Conservation (phyloP, 768 basidiomycete genomes). For the Suillus hirtellus region DNA sequence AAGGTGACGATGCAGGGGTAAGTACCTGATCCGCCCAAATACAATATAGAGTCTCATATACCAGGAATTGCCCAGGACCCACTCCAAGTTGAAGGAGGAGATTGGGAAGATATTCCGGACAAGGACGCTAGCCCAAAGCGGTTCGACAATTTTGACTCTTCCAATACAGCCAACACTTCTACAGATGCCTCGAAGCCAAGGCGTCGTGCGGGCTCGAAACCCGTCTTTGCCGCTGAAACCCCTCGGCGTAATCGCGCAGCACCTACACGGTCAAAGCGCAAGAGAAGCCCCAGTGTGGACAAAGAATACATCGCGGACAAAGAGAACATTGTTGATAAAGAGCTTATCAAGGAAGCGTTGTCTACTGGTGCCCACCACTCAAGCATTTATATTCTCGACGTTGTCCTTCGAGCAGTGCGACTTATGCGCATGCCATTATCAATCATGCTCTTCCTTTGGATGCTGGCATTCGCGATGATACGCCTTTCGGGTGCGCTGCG, state of each 20-base stretch:
- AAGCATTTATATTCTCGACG: conserved; percentile 45
- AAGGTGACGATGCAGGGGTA: neutral
- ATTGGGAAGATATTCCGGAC: conserved; percentile 5
- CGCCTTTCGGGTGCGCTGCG: conserved; percentile 44
- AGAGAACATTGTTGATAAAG: conserved; percentile 12
- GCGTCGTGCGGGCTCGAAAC: neutral
- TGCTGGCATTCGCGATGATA: conserved; percentile 48
- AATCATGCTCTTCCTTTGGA: conserved; percentile 50
- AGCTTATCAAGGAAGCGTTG: conserved; percentile 24
- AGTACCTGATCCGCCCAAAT: neutral
- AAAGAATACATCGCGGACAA: conserved; percentile 14
- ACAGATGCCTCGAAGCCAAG: neutral
- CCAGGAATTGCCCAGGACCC: neutral
- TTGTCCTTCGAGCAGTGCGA: conserved; percentile 47
- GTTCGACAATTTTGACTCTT: neutral
- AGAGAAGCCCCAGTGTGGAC: conserved; percentile 31
- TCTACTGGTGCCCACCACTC: conserved; percentile 28
- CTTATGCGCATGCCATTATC: conserved; percentile 59
- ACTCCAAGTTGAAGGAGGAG: neutral
- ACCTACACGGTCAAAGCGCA: conserved; percentile 29
- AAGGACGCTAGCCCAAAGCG: neutral
- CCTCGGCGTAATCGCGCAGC: conserved; percentile 6
- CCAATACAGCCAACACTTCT: neutral
- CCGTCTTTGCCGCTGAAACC: neutral
- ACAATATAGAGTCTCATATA: neutral